Conservation (phyloP, 805 yeast species). For the Kodamaea leandrae region DNA sequence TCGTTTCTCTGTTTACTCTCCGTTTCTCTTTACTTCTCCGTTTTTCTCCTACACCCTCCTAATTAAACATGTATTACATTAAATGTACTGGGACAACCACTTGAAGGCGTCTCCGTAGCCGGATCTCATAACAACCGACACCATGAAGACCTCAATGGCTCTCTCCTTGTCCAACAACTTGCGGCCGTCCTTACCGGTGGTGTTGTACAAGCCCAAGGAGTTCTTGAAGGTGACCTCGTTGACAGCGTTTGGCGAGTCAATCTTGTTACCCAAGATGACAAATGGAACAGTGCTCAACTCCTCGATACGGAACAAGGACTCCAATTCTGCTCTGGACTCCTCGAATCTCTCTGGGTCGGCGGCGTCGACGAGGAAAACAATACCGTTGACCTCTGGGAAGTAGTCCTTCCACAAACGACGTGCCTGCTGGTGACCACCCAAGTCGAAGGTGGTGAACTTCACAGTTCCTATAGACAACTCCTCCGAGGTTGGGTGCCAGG, state of each 20-base stretch:
- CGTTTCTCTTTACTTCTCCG: too few relatives aligned
- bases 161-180: constrained; percentile 70
- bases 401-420: constrained; percentile 99
- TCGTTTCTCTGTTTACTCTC: too few relatives aligned
- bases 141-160: constrained; percentile 96
- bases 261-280: constrained; percentile 92
- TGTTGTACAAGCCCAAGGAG: constrained; percentile 80
- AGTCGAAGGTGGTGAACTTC: constrained; percentile 94
- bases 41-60: too few relatives aligned
- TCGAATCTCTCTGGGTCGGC: constrained; percentile 95
- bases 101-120: constrained; percentile 98
- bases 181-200: constrained; percentile 80
- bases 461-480: constrained; percentile 96
- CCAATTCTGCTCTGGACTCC: constrained; percentile 93
- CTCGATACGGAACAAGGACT: constrained; percentile 87
- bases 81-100: constrained; percentile 96
- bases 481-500: constrained; percentile 98
- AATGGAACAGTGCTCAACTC: constrained; percentile 90
- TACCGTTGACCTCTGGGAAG: constrained; percentile 98
- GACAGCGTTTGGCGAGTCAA: constrained; percentile 91
- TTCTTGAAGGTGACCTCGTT: constrained; percentile 91
- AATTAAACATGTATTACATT: constrained; percentile 14
- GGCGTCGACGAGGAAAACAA: constrained; percentile 93
- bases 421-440: constrained; percentile 98
- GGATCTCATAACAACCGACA: constrained; percentile 96